Evolutionary conservation across 192 early-diverging fungal species (phyloP).

Genomic region (Podila horticola): DNA sequence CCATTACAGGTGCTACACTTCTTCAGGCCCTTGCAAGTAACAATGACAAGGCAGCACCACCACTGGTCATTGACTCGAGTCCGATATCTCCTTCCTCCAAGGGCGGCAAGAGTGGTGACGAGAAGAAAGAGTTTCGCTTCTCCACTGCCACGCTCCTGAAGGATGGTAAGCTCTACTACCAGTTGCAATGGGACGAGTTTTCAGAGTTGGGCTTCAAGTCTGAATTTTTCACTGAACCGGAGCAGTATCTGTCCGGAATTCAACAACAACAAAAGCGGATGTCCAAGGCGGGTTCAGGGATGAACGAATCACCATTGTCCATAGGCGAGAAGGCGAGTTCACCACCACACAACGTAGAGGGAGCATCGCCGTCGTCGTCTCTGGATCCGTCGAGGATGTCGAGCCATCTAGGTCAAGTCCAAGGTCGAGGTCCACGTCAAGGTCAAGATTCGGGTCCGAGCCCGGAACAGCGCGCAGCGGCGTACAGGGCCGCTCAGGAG

Average conservation of each 20-base stretch:
- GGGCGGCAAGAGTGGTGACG: conserved; percentile 12
- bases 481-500: conserved; percentile 25
- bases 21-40: too few species aligned
- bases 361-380: conserved; percentile 1
- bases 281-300: conserved; percentile 22
- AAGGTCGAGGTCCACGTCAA: neutral
- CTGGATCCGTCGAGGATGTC: conserved; percentile 3
- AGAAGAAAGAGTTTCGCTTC: conserved; percentile 34
- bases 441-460: conserved; percentile 13
- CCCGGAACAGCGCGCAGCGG: conserved; percentile 32
- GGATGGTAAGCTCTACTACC: conserved; percentile 54
- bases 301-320: neutral
- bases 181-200: conserved; percentile 50
- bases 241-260: conserved; percentile 8
- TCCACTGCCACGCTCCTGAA: conserved; percentile 47
- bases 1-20: too few species aligned
- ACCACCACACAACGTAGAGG: neutral
- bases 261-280: conserved; percentile 15
- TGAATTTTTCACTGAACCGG: conserved; percentile 34
- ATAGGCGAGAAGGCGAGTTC: neutral
- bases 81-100: too few species aligned
- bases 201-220: conserved; percentile 46
- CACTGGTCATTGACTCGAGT: too few species aligned
- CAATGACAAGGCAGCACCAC: too few species aligned
- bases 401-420: conserved; percentile 3